Conservation (phyloP, 345 rosid species). For the Chamaenerion angustifolium region DNA sequence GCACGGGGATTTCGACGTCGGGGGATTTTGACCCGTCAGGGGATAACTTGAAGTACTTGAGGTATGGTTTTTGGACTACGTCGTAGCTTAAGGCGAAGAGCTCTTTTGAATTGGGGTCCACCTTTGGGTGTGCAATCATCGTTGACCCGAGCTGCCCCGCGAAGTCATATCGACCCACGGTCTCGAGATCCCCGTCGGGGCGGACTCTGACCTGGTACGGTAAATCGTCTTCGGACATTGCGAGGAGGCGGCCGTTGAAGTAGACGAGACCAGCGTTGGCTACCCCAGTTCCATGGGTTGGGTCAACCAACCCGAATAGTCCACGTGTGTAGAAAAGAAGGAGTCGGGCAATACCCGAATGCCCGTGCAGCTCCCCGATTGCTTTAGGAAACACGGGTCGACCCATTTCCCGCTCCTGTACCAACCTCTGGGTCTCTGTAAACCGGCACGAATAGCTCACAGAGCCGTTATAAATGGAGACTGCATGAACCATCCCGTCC, state of each 20-base stretch:
- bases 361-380: slow-evolving; percentile 84
- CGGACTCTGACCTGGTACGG: slow-evolving; percentile 69
- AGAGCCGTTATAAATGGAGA: slow-evolving; percentile 30
- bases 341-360: slow-evolving; percentile 61
- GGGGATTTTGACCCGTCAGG: slow-evolving; percentile 60
- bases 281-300: slow-evolving; percentile 57
- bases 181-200: slow-evolving; percentile 50
- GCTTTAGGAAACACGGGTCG: slow-evolving; percentile 78
- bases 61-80: slow-evolving; percentile 55
- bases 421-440: slow-evolving; percentile 52
- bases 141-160: slow-evolving; percentile 38
- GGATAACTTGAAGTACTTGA: slow-evolving; percentile 56
- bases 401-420: slow-evolving; percentile 38
- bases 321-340: slow-evolving; percentile 64
- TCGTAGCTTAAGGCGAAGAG: slow-evolving; percentile 71
- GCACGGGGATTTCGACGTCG: slow-evolving; percentile 63
- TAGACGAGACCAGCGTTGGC: slow-evolving; percentile 91
- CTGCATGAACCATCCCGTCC: slow-evolving; percentile 90
- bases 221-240: slow-evolving; percentile 88
- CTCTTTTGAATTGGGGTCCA: slow-evolving; percentile 57
- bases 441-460: slow-evolving; percentile 87
- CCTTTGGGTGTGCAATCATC: slow-evolving; percentile 90
- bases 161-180: slow-evolving; percentile 57
- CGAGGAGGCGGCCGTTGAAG: slow-evolving; percentile 62
- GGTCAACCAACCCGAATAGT: slow-evolving; percentile 50